phyloP scores from a whole-genome alignment of 148 eudicot species.

The Fagopyrum tataricum region DNA sequence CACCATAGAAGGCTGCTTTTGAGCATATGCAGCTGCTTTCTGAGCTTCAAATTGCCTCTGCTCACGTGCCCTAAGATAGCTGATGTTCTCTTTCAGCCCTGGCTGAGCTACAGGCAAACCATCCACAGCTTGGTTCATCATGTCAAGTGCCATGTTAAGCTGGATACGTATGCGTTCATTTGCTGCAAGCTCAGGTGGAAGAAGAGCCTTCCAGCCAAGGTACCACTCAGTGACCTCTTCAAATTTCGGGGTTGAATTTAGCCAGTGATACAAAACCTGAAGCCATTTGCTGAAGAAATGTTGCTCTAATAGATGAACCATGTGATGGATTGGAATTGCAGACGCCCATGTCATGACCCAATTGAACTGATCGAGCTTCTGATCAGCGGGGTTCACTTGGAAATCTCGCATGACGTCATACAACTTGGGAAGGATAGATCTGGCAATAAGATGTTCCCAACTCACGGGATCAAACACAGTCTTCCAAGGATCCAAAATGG shows the following conservation, averaged over 20 bases:
- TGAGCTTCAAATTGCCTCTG: conserved; percentile 49
- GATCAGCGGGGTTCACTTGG: conserved; percentile 71
- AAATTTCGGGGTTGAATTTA: conserved; percentile 59
- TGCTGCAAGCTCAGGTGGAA: conserved; percentile 41
- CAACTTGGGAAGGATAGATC: conserved; percentile 68
- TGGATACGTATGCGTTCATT: conserved; percentile 41
- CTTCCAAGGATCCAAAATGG: conserved; percentile 74
- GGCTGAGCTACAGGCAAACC: conserved; percentile 53
- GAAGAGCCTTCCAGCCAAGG: conserved; percentile 41
- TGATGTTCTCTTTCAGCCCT: conserved; percentile 47
- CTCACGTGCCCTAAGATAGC: conserved; percentile 38
- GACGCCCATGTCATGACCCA: conserved; percentile 73
- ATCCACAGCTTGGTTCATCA: conserved; percentile 66
- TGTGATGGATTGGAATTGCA: conserved; percentile 63
- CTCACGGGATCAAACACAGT: conserved; percentile 71
- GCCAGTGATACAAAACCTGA: conserved; percentile 69
- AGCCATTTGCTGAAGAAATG: conserved; percentile 84
- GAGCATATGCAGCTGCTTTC: conserved; percentile 34
- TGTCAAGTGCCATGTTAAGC: conserved; percentile 38
- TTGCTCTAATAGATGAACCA: conserved; percentile 62
- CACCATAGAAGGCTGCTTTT: background rate
- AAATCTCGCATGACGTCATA: conserved; percentile 56
- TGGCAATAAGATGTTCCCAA: conserved; percentile 80
- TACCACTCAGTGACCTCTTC: conserved; percentile 46
- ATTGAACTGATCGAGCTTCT: conserved; percentile 56